These are phyloP conservation scores for Eremothecium gossypii DNA, from an alignment of 1,139 yeast genomes.

Conservation along the genomic window DNA sequence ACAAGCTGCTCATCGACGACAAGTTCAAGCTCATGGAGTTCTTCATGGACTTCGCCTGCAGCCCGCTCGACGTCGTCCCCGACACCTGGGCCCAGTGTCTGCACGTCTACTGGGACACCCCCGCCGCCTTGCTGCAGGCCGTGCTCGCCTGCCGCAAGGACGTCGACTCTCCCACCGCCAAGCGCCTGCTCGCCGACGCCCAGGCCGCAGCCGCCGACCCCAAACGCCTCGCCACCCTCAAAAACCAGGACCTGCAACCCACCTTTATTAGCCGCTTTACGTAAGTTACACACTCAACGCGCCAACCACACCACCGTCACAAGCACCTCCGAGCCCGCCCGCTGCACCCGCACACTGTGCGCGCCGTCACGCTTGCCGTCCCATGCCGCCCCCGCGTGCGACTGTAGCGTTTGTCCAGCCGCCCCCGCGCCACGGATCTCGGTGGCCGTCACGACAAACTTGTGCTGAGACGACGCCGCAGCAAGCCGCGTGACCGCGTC, in stretches of 20 bases:
- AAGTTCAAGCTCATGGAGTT: slow-evolving; percentile 63
- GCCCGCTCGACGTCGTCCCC: slow-evolving; percentile 42
- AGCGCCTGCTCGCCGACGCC: slow-evolving; percentile 19
- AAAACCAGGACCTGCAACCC: slow-evolving; percentile 15
- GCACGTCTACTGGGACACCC: slow-evolving; percentile 54
- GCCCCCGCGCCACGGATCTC: slow-evolving; percentile 9
- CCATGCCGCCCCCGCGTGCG: slow-evolving; percentile 34
- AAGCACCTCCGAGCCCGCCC: slow-evolving; percentile 10
- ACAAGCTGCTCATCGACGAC: slow-evolving; percentile 33
- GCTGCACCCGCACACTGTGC: slow-evolving; percentile 20
- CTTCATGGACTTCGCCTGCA: slow-evolving; percentile 57
- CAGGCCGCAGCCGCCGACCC: slow-evolving; percentile 15
- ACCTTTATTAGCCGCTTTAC: slow-evolving; percentile 23
- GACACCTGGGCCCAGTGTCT: slow-evolving; percentile 52
- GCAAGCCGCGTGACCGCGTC: slow-evolving; percentile 20
- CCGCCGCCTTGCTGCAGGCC: slow-evolving; percentile 55
- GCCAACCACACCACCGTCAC: slow-evolving; percentile 25
- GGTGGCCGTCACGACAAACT: slow-evolving; percentile 30
- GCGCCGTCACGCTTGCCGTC: slow-evolving; percentile 33
- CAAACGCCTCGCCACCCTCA: slow-evolving; percentile 13
- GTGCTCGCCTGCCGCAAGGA: slow-evolving; percentile 36
- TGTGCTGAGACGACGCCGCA: slow-evolving; percentile 32
- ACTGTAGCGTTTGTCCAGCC: slow-evolving; percentile 19
- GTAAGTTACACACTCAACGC: slow-evolving; percentile 10
- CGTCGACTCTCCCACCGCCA: slow-evolving; percentile 26